These are phyloP conservation scores for Candida silvatica DNA, from an alignment of 805 yeast species.

Conservation along the genomic window DNA sequence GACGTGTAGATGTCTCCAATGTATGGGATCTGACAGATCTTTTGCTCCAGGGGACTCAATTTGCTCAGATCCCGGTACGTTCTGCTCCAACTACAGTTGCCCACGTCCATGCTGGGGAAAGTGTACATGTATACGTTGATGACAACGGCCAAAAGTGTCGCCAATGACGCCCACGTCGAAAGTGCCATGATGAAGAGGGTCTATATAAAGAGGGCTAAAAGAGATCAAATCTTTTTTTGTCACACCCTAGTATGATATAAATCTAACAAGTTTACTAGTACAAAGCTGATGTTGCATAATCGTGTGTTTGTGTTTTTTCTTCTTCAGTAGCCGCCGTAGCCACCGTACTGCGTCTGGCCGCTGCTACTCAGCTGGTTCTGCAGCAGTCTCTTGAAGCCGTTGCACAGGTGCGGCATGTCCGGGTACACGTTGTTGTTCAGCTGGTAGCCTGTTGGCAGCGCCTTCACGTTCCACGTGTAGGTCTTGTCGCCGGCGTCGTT, in stretches of 20 bases:
- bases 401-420: conserved; percentile 81
- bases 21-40: conserved; percentile 20
- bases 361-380: conserved; percentile 21
- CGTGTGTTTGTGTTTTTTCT: too few relatives aligned
- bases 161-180: conserved; percentile 13
- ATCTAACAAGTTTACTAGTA: too few relatives aligned
- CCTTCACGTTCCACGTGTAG: conserved; percentile 83
- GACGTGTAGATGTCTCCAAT: conserved; percentile 25
- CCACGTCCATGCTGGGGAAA: conserved; percentile 56
- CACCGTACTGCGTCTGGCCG: conserved; percentile 4
- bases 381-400: conserved; percentile 73
- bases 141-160: conserved; percentile 31
- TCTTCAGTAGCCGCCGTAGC: background rate
- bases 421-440: conserved; percentile 77
- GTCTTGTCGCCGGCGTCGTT: conserved; percentile 54
- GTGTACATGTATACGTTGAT: conserved; percentile 63
- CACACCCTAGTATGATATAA: too few relatives aligned
- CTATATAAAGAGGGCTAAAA: too few relatives aligned
- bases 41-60: conserved; percentile 8
- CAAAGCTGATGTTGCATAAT: too few relatives aligned
- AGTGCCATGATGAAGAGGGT: conserved; percentile 1
- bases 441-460: conserved; percentile 80
- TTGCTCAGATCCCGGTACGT: conserved; percentile 15
- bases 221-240: too few relatives aligned
- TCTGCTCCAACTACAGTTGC: conserved; percentile 54